A percentile compares a stretch with the other conserved stretches of the same genome.
Conservation (phyloP, 345 rosid species). For the Dipteronia sinensis region DNA sequence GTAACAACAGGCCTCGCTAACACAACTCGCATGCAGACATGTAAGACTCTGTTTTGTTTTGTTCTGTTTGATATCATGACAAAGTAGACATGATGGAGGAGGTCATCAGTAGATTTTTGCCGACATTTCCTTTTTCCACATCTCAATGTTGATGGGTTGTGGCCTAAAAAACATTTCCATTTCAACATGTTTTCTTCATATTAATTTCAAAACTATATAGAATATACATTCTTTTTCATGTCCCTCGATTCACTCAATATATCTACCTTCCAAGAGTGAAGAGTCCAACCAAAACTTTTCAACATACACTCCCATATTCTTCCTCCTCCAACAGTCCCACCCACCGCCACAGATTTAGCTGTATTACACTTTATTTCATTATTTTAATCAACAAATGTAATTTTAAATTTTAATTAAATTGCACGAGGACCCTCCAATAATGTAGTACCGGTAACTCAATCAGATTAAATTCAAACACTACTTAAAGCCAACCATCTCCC, state of each 20-base stretch:
- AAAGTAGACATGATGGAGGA: not conserved
- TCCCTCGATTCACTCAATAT: not conserved
- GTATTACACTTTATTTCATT: not conserved
- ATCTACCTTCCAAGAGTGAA: not conserved
- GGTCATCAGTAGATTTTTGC: conserved; percentile 9
- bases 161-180: not conserved
- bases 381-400: not conserved
- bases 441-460: not conserved
- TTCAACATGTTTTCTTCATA: not conserved
- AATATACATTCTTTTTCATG: not conserved
- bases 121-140: not conserved
- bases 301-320: not conserved
- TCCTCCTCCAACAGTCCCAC: not conserved
- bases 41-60: too few relatives aligned
- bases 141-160: not conserved
- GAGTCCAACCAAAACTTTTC: not conserved
- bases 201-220: too few relatives aligned
- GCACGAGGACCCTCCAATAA: conserved; percentile 2
- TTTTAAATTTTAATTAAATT: not conserved
- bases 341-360: conserved; percentile 18
- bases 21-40: not conserved
- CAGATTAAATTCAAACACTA: conserved; percentile 10
- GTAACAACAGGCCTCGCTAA: not conserved
- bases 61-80: not conserved
- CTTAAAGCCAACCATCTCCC: not conserved